Evolutionary conservation across 352 stramenopile genomes (phyloP).

Genomic region (Phytophthora chlamydospora): DNA sequence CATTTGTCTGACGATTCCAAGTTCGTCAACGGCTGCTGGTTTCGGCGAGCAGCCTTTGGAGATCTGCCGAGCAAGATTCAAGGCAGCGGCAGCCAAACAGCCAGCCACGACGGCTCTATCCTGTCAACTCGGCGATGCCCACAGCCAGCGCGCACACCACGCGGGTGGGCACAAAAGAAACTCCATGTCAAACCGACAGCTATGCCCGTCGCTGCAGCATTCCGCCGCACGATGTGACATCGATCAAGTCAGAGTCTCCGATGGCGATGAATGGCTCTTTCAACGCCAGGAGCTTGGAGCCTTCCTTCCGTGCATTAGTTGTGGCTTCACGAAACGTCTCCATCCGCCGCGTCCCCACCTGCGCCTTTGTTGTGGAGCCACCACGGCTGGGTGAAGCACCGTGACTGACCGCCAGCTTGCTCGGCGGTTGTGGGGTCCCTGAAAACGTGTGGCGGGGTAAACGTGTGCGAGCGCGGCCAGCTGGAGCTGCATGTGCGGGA

Average conservation of each 20-base stretch:
- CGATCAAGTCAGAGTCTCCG: conserved; percentile 18
- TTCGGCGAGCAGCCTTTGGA: conserved; percentile 7
- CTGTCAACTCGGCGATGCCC: conserved; percentile 3
- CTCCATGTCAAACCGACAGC: conserved; percentile 2
- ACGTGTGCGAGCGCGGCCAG: conserved; percentile 15
- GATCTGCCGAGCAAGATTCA: conserved; percentile 29
- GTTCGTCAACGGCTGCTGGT: conserved; percentile 22
- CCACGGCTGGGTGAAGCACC: not conserved
- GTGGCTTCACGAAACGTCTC: not conserved
- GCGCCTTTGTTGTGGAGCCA: conserved; percentile 10
- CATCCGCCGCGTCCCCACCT: conserved; percentile 1
- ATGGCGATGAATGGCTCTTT: conserved; percentile 8
- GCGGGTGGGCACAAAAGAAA: conserved; percentile 36
- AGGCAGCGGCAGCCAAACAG: conserved; percentile 5
- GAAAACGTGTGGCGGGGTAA: conserved; percentile 32
- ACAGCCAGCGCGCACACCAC: not conserved
- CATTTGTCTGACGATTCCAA: not conserved
- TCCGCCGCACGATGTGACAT: not conserved
- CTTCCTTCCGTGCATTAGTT: not conserved
- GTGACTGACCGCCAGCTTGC: conserved; percentile 13
- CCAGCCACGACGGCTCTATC: conserved; percentile 20
- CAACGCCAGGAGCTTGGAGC: not conserved
- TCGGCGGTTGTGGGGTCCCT: conserved; percentile 22
- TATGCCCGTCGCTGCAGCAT: not conserved
- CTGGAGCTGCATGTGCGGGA: conserved; percentile 8